Conservation (phyloP, 2,329 filamentous ascomycete genomes). For the Rhytidhysteron rufulum region DNA sequence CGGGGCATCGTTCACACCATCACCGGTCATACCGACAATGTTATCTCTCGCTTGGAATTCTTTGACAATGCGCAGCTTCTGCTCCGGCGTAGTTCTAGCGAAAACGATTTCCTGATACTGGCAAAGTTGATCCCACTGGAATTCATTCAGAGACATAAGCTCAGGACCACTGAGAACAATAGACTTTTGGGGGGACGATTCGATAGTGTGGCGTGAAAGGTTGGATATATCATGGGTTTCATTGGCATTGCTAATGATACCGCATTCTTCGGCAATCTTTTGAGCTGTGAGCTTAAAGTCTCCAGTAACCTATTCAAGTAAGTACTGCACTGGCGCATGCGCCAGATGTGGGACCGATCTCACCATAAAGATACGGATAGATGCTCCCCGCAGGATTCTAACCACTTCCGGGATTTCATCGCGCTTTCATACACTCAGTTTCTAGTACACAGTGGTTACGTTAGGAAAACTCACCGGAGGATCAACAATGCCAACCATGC, state of each 20-base stretch:
- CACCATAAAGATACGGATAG: conserved; percentile 70
- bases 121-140: conserved; percentile 65
- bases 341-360: too few relatives aligned
- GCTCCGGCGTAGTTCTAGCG: conserved; percentile 71
- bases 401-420: conserved; percentile 58
- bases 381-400: conserved; percentile 62
- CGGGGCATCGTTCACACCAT: conserved; percentile 83
- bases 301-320: conserved; percentile 57
- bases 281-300: conserved; percentile 73
- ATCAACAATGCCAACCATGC: conserved; percentile 58
- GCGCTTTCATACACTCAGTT: conserved; percentile 19
- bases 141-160: conserved; percentile 60
- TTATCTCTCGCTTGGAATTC: conserved; percentile 63
- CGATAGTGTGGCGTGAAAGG: background rate
- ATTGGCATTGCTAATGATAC: conserved; percentile 58
- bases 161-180: conserved; percentile 42
- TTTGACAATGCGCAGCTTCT: conserved; percentile 75
- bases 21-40: conserved; percentile 64
- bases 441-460: background rate
- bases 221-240: conserved; percentile 51
- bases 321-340: background rate
- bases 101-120: conserved; percentile 71
- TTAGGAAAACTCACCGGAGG: conserved; percentile 38
- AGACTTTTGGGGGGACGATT: conserved; percentile 2
- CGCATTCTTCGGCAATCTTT: conserved; percentile 68